Evolutionary conservation across 768 basidiomycete species (phyloP).

Genomic region (Termitomyces sp.): DNA sequence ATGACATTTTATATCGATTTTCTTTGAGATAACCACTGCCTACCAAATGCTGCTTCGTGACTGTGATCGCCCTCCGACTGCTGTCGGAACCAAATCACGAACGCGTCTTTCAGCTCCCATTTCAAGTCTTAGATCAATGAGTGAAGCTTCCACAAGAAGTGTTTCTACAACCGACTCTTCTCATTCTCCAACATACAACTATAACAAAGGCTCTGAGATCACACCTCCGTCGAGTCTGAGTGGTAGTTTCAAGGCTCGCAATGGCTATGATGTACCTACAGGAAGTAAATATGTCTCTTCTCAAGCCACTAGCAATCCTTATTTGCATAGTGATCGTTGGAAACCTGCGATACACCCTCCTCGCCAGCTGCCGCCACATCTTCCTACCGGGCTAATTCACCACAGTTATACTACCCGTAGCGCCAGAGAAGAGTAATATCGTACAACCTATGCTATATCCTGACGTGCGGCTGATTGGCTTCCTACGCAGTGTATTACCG

Average conservation of each 20-base stretch:
- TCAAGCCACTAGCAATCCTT: neutral
- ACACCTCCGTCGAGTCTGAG: conserved; percentile 24
- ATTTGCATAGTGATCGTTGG: neutral
- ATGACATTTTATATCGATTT: neutral
- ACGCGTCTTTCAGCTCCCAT: conserved; percentile 9
- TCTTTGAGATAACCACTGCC: conserved; percentile 44
- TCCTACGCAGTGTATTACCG: neutral
- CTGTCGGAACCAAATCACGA: conserved; percentile 6
- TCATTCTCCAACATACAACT: conserved; percentile 18
- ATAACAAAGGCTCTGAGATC: conserved; percentile 22
- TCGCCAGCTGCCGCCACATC: neutral
- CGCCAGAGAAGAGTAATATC: neutral
- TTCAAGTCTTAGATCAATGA: conserved; percentile 15
- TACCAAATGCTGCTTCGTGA: conserved; percentile 49
- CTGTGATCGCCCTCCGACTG: conserved; percentile 15
- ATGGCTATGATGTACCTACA: neutral
- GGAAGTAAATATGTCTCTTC: neutral
- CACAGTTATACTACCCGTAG: neutral
- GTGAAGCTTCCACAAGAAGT: conserved; percentile 16
- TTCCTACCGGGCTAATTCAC: neutral
- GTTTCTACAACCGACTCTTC: conserved; percentile 21
- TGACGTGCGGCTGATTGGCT: neutral
- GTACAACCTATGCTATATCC: neutral
- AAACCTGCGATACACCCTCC: neutral
- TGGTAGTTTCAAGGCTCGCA: conserved; percentile 14